Evolutionary conservation across 2,329 filamentous ascomycete genomes (phyloP).

Genomic region (Stemphylium lycopersici): DNA sequence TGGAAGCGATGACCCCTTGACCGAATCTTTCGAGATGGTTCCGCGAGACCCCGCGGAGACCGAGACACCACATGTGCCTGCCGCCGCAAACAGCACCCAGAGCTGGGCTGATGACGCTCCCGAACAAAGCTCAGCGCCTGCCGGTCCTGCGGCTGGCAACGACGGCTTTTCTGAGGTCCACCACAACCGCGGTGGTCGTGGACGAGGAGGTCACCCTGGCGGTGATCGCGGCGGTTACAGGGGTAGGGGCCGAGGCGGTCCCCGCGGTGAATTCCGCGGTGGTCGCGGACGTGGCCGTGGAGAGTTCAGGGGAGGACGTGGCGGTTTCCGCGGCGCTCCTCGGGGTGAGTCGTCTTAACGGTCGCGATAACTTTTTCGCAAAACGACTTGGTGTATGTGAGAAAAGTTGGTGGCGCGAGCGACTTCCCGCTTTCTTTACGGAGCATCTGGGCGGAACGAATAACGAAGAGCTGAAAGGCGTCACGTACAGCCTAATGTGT

Average conservation of each 20-base stretch:
- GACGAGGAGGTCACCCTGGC: slow-evolving; percentile 53
- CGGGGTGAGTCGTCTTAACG: slow-evolving; percentile 36
- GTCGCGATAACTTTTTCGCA: background rate
- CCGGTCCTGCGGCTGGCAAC: slow-evolving; percentile 47
- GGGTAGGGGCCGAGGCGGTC: slow-evolving; percentile 58
- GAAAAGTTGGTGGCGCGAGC: background rate
- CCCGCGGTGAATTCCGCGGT: slow-evolving; percentile 47
- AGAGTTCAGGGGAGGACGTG: slow-evolving; percentile 53
- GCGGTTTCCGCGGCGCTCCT: slow-evolving; percentile 42
- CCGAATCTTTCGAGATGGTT: slow-evolving; percentile 77
- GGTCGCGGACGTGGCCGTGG: slow-evolving; percentile 53
- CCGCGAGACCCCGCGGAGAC: slow-evolving; percentile 76
- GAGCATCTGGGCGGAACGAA: slow-evolving; percentile 33
- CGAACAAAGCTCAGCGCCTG: slow-evolving; percentile 34
- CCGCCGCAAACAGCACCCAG: slow-evolving; percentile 66
- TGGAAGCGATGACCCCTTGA: slow-evolving; percentile 56
- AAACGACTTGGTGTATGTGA: slow-evolving; percentile 6
- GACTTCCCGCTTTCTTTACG: slow-evolving; percentile 17
- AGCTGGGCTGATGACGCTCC: slow-evolving; percentile 82
- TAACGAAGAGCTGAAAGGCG: slow-evolving; percentile 33
- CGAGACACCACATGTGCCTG: slow-evolving; percentile 64
- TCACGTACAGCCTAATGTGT: slow-evolving; percentile 41
- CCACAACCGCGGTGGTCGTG: slow-evolving; percentile 52
- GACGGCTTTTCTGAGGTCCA: slow-evolving; percentile 77
- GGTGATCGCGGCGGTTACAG: slow-evolving; percentile 61